Evolutionary conservation across 345 rosid species (phyloP).

Genomic region (Pelargonium nanum): DNA sequence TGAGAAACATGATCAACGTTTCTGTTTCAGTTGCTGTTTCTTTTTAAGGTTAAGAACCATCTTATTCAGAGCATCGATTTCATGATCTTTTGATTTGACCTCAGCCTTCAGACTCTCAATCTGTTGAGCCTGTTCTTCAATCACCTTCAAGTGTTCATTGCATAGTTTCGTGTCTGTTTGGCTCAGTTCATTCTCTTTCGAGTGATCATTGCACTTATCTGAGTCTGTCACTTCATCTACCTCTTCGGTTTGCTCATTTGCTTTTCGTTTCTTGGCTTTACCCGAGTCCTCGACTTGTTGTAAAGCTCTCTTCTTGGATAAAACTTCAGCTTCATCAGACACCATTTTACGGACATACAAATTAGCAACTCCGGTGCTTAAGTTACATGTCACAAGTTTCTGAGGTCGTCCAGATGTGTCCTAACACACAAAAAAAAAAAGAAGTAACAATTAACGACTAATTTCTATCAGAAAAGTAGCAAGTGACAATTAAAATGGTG

Average conservation of each 20-base stretch:
- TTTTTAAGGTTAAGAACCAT: neutral
- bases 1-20: neutral
- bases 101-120: slow-evolving; percentile 9
- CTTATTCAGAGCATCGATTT: slow-evolving; percentile 13
- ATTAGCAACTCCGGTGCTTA: slow-evolving; percentile 27
- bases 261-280: slow-evolving; percentile 29
- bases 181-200: slow-evolving; percentile 40
- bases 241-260: slow-evolving; percentile 9
- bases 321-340: slow-evolving; percentile 13
- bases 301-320: slow-evolving; percentile 29
- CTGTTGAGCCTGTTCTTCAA: slow-evolving; percentile 2
- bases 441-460: too few relatives aligned
- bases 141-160: slow-evolving; percentile 7
- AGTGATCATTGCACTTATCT: slow-evolving; percentile 14
- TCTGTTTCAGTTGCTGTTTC: neutral
- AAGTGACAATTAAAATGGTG: neutral
- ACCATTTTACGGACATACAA: slow-evolving; percentile 50
- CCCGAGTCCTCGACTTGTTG: slow-evolving; percentile 22
- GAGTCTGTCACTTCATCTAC: slow-evolving; percentile 8
- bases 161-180: slow-evolving; percentile 23
- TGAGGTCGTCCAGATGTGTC: slow-evolving; percentile 54
- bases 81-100: slow-evolving; percentile 5
- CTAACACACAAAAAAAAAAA: slow-evolving; percentile 30
- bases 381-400: slow-evolving; percentile 33
- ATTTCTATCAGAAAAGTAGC: neutral